phyloP scores from a whole-genome alignment of 2,329 filamentous ascomycete species.

The Waltergamsia citrina region DNA sequence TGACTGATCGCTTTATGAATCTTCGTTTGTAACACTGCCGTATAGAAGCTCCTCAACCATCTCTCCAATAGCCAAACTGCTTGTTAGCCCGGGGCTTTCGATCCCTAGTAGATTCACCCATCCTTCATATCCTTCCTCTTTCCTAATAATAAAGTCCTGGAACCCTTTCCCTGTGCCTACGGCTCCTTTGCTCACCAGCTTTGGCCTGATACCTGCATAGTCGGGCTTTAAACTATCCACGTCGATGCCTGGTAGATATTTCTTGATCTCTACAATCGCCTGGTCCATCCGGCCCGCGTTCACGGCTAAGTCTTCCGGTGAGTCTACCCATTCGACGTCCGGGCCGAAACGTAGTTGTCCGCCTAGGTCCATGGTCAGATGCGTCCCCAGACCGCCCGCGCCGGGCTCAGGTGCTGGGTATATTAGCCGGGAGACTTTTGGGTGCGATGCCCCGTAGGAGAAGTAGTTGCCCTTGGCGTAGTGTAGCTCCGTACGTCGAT shows the following conservation, averaged over 20 bases:
- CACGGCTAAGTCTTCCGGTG: constrained; percentile 59
- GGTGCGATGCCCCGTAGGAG: constrained; percentile 60
- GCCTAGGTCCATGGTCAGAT: constrained; percentile 81
- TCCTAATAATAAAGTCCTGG: constrained; percentile 72
- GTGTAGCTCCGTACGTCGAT: constrained; percentile 50
- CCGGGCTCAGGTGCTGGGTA: constrained; percentile 84
- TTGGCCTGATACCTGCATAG: constrained; percentile 88
- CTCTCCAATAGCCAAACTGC: constrained; percentile 75
- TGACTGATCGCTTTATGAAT: no score
- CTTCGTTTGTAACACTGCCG: constrained; percentile 9
- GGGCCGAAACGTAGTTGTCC: constrained; percentile 86
- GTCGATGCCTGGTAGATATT: constrained; percentile 71
- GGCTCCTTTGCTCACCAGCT: constrained; percentile 53
- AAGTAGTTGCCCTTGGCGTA: constrained; percentile 97
- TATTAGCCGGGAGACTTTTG: constrained; percentile 61
- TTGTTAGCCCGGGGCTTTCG: constrained; percentile 87
- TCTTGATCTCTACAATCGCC: constrained; percentile 65
- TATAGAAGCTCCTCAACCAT: constrained; percentile 51
- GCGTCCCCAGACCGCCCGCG: constrained; percentile 78
- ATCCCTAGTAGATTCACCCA: constrained; percentile 90
- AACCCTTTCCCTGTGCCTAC: constrained; percentile 60
- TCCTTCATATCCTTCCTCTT: constrained; percentile 67
- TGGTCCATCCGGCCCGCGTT: constrained; percentile 51
- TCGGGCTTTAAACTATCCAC: constrained; percentile 59
- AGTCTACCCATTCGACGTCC: constrained; percentile 86